Evolutionary conservation across 768 basidiomycete species (phyloP), one percentile per base, ranked within the genome.

Genomic region (Ephemerocybe angulata): DNA sequence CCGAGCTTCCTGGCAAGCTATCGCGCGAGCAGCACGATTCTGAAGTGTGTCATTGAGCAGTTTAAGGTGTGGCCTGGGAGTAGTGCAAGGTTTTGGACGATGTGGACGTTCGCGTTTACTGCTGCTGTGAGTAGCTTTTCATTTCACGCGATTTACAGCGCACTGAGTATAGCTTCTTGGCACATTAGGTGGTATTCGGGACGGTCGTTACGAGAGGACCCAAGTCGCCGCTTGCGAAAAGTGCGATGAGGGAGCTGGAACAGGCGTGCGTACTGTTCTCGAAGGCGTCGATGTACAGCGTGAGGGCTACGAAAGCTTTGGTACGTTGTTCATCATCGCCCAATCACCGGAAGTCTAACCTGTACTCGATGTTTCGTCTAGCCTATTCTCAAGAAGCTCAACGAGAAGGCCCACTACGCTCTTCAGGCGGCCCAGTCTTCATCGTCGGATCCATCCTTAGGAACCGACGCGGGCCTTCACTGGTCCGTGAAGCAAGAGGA

Each of bases 191-290:
- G 10, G 85, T 91, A 15, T 87, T 91, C 61, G 90, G 88, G 3
- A 85, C 87, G 3, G 85, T 92, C 19, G 90, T 87, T 2, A 88
- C 86, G 2, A 80, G 86, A 27, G 83, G 85, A 3, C 90, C 90
- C 4, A 72, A 79, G 5, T 88, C 85, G 1, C 81, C 85, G 0
- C 65, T 91, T 11, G 90, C 89, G 0, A 67, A 76, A 12, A 75
- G 79, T 1, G 90, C 90, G 3, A 83, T 90, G 69, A 67, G 73
- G 19, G 86, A 91, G 60, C 74, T 92, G 7, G 86, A 88, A 27
- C 78, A 81, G 40, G 87, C 86, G 0, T 84, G 78, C 56, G 65
- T 80, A 15, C 70, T 90, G n/a, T 89, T 90, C 65, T 71, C 78
- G 1, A 81, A 83, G 60, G 87, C 83, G 0, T 77, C 85, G 22